Conservation (phyloP, 1,139 yeast genomes). For the Lodderomyces orthopsilosis region DNA sequence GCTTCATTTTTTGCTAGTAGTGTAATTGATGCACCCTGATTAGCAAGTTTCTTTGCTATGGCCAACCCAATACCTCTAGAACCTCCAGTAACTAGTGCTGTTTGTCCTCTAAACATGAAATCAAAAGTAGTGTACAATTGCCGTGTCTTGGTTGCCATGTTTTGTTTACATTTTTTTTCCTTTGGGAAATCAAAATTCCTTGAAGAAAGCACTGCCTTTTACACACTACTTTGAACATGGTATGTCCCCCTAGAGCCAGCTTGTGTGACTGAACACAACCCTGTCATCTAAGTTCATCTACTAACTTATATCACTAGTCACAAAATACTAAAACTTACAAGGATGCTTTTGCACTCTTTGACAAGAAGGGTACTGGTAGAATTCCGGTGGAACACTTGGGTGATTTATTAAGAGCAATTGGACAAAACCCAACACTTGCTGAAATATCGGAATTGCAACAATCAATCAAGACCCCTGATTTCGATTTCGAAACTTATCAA, state of each 20-base stretch:
- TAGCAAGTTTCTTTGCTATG: conserved; percentile 57
- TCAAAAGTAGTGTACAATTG: conserved; percentile 2
- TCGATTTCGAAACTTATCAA: conserved; percentile 76
- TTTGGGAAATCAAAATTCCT: background rate
- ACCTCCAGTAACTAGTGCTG: conserved; percentile 79
- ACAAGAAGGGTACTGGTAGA: conserved; percentile 92
- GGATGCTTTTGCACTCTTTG: conserved; percentile 96
- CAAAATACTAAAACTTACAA: conserved; percentile 72
- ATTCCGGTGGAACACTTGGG: conserved; percentile 89
- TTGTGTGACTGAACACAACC: background rate
- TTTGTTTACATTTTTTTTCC: conserved; percentile 2
- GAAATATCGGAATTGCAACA: conserved; percentile 76
- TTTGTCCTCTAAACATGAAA: conserved; percentile 18
- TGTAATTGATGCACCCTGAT: conserved; percentile 59
- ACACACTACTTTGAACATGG: background rate
- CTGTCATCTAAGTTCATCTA: background rate
- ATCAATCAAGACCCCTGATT: conserved; percentile 40
- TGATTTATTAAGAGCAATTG: conserved; percentile 92
- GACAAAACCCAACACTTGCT: conserved; percentile 95
- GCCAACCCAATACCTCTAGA: conserved; percentile 80
- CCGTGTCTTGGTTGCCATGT: background rate
- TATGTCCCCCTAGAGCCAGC: background rate
- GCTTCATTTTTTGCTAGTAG: conserved; percentile 55
- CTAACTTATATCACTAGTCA: conserved; percentile 30
- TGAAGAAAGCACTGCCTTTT: background rate